Evolutionary conservation across 768 basidiomycete genomes (phyloP).

Genomic region (Tylopilus sp.): DNA sequence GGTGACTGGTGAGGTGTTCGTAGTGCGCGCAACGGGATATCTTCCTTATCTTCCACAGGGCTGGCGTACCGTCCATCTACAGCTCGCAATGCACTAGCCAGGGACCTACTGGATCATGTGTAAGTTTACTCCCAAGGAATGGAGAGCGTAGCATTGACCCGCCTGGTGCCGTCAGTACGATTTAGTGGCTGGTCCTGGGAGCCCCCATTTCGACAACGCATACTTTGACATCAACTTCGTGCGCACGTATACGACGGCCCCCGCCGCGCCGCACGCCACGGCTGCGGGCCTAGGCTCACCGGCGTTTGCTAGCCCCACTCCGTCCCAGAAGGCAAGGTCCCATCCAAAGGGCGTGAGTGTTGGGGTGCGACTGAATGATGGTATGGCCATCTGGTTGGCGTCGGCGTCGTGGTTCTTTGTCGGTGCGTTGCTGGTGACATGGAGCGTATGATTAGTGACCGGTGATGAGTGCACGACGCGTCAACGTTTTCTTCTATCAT

Average conservation of each 20-base stretch:
- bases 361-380: not conserved
- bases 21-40: not conserved
- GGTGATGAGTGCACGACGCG: too few species aligned
- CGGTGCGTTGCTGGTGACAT: constrained; percentile 1
- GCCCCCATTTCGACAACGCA: constrained; percentile 53
- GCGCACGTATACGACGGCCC: constrained; percentile 48
- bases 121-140: constrained; percentile 20
- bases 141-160: not conserved
- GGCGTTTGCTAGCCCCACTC: not conserved
- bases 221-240: constrained; percentile 70
- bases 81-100: constrained; percentile 37
- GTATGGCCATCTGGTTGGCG: not conserved
- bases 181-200: constrained; percentile 52
- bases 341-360: too few species aligned
- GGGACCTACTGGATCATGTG: constrained; percentile 41
- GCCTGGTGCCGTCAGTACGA: constrained; percentile 38
- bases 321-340: too few species aligned
- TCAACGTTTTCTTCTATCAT: too few species aligned
- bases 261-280: constrained; percentile 8
- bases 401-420: not conserved
- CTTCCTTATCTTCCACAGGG: constrained; percentile 34
- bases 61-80: constrained; percentile 45
- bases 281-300: not conserved
- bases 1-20: constrained; percentile 40
- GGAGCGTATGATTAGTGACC: constrained; percentile 12